Base-by-base conservation (phyloP, 2,329 filamentous ascomycete species). In the Alternaria gansuensis region DNA sequence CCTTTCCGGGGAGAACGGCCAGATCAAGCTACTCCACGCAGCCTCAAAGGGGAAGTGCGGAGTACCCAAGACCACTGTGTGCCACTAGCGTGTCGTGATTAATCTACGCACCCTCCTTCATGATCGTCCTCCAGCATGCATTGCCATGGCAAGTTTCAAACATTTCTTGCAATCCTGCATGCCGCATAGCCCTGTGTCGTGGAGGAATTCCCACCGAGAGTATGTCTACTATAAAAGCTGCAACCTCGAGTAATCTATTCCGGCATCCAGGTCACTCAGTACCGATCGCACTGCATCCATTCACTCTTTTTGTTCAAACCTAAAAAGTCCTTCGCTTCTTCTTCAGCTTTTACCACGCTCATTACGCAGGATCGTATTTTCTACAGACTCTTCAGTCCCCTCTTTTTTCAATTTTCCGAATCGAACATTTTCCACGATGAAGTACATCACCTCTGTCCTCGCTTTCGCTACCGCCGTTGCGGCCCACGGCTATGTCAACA, bases 401-500 rank as follows among this genome's bases (percentile, higher is more conserved):
- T 40, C 33, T 49, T 63, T 63, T 51, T 51, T 33, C n/a, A 29
- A 36, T 10, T 2, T 14, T 21, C 10, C 8, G 17, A 54, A 44
- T n/a, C 37, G 28, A 34, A 33, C 21, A 14, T 17, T 13, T 17
- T 41, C 10, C 45, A 70, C 39, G 55, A 77, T 77, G 75, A 77
- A 75, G 68, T 71, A 68, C 66, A 54, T 75, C 54, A 56, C 68
- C 39, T 54, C 71, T 45, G 63, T 68, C 51, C 64, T 77, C 39
- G 63, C 62, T 40, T 64, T 75, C 50, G 71, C 65, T 14, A 71
- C 70, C 21, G 59, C 68, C 29, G 75, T 71, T 50, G 69, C 74
- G 14, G 75, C 68, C 9, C 75, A 77, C 55, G 75, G 75, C 55
- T 77, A 75, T 51, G 73, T 77, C 49, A 70, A 72, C 58, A 76